These are phyloP conservation scores for Mycena albidolilacea DNA, from an alignment of 768 basidiomycete genomes.

Conservation along the genomic window DNA sequence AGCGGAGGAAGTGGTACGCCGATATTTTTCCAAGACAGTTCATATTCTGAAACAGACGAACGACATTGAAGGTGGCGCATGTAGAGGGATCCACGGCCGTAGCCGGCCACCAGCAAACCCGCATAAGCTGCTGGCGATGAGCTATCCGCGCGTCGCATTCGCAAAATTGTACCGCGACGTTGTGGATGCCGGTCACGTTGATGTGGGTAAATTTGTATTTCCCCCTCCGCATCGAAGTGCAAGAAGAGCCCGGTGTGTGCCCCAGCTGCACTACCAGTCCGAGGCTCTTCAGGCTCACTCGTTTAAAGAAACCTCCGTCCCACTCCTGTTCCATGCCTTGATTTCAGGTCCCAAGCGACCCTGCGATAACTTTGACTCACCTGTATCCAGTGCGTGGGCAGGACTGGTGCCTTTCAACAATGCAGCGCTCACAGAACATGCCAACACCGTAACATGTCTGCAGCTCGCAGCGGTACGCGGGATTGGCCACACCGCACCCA, in stretches of 20 bases:
- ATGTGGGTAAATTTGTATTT: constrained; percentile 6
- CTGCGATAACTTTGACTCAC: background rate
- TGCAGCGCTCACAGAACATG: constrained; percentile 14
- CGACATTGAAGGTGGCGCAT: constrained; percentile 9
- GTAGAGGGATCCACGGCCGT: background rate
- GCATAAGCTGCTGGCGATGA: constrained; percentile 28
- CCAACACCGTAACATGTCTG: background rate
- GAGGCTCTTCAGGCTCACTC: background rate
- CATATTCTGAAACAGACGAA: constrained; percentile 11
- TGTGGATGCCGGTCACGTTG: too few relatives aligned
- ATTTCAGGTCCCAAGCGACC: too few relatives aligned
- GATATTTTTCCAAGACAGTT: constrained; percentile 9
- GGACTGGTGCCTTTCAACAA: background rate
- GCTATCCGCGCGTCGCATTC: background rate
- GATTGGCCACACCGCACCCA: background rate
- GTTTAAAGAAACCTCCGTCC: constrained; percentile 16
- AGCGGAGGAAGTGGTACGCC: background rate
- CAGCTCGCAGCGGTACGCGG: background rate
- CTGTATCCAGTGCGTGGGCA: constrained; percentile 23
- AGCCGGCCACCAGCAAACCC: constrained; percentile 15
- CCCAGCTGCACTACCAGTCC: constrained; percentile 20
- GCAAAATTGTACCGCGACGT: constrained; percentile 3
- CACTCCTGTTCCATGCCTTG: constrained; percentile 3
- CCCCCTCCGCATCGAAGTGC: background rate
- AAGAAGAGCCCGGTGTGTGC: background rate